Percentiles rank a stretch among this genome's conserved stretches.
Conservation (phyloP, 768 basidiomycete genomes). For the Amanita fuliginea region DNA sequence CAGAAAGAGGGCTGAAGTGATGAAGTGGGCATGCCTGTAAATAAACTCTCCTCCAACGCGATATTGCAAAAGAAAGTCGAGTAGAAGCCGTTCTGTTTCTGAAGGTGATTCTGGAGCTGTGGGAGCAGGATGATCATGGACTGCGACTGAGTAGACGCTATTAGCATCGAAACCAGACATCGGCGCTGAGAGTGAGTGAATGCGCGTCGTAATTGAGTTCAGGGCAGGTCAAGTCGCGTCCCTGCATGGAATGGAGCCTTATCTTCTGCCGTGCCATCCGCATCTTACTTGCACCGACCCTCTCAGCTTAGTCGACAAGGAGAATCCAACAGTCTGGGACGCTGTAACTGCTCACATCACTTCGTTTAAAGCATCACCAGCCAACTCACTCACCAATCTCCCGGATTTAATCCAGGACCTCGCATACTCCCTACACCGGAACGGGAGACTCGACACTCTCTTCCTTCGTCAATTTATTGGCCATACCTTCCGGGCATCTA, state of each 20-base stretch:
- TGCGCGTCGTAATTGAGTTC: conserved; percentile 16
- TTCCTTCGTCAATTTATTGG: conserved; percentile 13
- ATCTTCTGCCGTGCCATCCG: conserved; percentile 18
- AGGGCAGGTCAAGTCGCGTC: conserved; percentile 24
- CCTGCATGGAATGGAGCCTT: conserved; percentile 5
- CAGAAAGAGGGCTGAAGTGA: neutral
- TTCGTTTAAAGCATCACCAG: conserved; percentile 8
- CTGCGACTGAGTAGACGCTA: conserved; percentile 70
- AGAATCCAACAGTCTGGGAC: conserved; percentile 18
- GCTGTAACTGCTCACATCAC: conserved; percentile 15
- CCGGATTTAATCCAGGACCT: conserved; percentile 20
- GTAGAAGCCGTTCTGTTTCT: conserved; percentile 67
- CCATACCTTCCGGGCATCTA: conserved; percentile 9
- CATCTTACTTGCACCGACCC: conserved; percentile 15
- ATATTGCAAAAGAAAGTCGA: conserved; percentile 82
- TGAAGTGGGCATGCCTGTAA: conserved; percentile 52
- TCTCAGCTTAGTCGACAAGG: conserved; percentile 16
- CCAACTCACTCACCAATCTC: conserved; percentile 11
- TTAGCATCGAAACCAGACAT: conserved; percentile 90
- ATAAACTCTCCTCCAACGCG: conserved; percentile 86
- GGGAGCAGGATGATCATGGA: conserved; percentile 51
- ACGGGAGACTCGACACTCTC: conserved; percentile 14
- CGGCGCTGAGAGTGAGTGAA: conserved; percentile 6
- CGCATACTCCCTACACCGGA: conserved; percentile 21
- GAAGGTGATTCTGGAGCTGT: conserved; percentile 62